Percentiles rank a stretch among this genome's conserved stretches.
These are phyloP conservation scores for Populus deltoides DNA, from an alignment of 345 rosid species.

Conservation along the genomic window DNA sequence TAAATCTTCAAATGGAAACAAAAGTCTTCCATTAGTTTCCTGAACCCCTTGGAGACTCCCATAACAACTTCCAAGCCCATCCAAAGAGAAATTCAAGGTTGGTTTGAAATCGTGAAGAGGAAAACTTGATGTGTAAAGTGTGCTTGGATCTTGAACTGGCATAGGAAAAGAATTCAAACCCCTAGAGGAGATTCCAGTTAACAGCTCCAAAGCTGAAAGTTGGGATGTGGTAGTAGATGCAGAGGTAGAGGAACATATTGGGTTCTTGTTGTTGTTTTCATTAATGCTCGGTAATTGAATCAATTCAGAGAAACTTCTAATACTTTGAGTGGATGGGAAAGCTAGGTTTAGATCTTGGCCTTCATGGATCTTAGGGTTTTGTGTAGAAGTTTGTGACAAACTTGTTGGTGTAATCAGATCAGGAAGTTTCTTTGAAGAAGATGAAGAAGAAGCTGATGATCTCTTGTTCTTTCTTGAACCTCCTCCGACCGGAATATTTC, in stretches of 20 bases:
- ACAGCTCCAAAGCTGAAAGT: constrained; percentile 66
- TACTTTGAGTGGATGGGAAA: constrained; percentile 49
- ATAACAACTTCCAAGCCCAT: constrained; percentile 59
- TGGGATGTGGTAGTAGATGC: constrained; percentile 25
- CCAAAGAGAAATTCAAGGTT: constrained; percentile 68
- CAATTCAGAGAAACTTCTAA: constrained; percentile 56
- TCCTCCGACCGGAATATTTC: constrained; percentile 97
- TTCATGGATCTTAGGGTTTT: constrained; percentile 57
- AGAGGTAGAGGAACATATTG: constrained; percentile 26
- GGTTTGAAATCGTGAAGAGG: constrained; percentile 84
- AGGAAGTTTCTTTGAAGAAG: constrained; percentile 61
- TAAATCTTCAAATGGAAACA: constrained; percentile 93
- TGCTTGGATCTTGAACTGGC: constrained; percentile 57
- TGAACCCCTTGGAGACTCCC: constrained; percentile 48
- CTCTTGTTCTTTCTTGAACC: constrained; percentile 97
- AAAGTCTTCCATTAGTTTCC: constrained; percentile 53
- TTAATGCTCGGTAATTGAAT: constrained; percentile 46
- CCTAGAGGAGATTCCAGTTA: constrained; percentile 57
- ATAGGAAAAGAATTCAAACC: constrained; percentile 66
- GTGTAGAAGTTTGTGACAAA: constrained; percentile 28
- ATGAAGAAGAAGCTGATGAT: constrained; percentile 44
- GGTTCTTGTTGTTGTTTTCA: constrained; percentile 34
- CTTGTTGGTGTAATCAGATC: constrained; percentile 49
- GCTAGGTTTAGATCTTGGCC: constrained; percentile 83
- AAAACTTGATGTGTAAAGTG: constrained; percentile 49